Base-by-base conservation (phyloP, 257 asterid species). In the Plectranthus barbatus region DNA sequence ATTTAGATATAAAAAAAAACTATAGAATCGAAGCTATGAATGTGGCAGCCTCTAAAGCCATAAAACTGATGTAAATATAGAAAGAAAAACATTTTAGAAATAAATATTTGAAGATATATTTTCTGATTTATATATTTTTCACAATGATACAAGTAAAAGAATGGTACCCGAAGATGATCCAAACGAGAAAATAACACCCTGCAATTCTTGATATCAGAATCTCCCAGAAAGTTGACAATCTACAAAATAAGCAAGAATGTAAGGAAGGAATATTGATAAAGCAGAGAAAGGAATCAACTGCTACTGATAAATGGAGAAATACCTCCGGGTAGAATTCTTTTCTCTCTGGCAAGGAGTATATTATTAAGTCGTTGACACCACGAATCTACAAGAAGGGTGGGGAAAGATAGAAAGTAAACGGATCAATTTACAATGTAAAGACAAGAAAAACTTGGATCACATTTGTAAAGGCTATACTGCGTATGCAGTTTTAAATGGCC, bases 281-380 rank as follows among this genome's bases (percentile, higher is more conserved):
- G n/a, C 2, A 64, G 60, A 58, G 20, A 41, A 37, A 44, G 53
- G 31, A 40, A 45, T 3, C 8, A 46, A 15, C 20, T 21, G 60
- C 6, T 2, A 11, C 7, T 39, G 12, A 60, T 17, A 44, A 52
- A 48, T n/a, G 20, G 50, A 23, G 39, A 45, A 8, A 68, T 58
- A 92, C 98, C 98, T 92, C 95, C 7, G 97, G 91, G 79, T 92
- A 92, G 75, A 92, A 85, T 69, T 92, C 97, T 76, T 85, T 89
- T 58, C 97, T 77, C 84, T 92, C 97, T 5, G 99, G 99, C 65
- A 89, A 82, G 42, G 99, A 92, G 73, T 86, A 92, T 39, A 92
- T 57, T 26, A 92, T 83, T 67, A 89, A 75, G 67, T 83, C 86
- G 80, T 83, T 74, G 40, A 87, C 85, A 46, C 94, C 99, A 33